These are phyloP conservation scores for Coemansia sp. DNA, from an alignment of 192 early-diverging fungal genomes.

Conservation along the genomic window DNA sequence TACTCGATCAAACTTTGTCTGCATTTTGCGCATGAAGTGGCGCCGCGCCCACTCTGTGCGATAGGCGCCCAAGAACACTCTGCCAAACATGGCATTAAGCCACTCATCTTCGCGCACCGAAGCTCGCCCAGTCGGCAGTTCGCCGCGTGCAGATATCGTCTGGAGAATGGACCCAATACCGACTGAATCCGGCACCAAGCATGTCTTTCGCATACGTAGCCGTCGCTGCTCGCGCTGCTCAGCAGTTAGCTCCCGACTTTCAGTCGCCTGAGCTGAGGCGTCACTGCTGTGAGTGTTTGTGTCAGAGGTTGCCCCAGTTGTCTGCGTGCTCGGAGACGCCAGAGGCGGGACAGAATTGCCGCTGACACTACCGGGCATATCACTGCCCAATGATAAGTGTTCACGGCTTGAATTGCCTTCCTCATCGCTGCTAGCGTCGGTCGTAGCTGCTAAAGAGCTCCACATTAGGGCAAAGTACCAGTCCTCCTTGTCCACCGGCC, in stretches of 20 bases:
- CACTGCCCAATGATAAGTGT: background rate
- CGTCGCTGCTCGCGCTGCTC: slow-evolving; percentile 28
- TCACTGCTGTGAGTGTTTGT: background rate
- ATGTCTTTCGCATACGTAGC: slow-evolving; percentile 31
- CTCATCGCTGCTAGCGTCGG: slow-evolving; percentile 19
- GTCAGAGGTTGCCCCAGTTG: background rate
- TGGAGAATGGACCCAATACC: slow-evolving; percentile 37
- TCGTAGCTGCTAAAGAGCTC: slow-evolving; percentile 55
- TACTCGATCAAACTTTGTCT: slow-evolving; percentile 61
- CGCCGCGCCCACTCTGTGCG: slow-evolving; percentile 62
- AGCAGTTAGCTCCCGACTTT: slow-evolving; percentile 4
- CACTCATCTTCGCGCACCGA: slow-evolving; percentile 64
- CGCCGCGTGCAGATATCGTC: slow-evolving; percentile 37
- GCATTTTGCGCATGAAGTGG: slow-evolving; percentile 65
- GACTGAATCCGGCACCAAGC: slow-evolving; percentile 32
- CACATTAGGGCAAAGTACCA: slow-evolving; percentile 84
- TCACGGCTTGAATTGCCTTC: slow-evolving; percentile 16
- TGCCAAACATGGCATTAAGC: slow-evolving; percentile 84
- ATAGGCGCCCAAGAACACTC: slow-evolving; percentile 73
- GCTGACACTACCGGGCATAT: background rate
- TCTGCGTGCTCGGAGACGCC: background rate
- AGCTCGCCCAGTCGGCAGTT: slow-evolving; percentile 11
- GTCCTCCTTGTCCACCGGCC: slow-evolving; percentile 80
- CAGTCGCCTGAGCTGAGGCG: background rate
- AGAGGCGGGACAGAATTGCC: background rate